Percentiles rank a stretch among this genome's conserved stretches.
phyloP scores from a whole-genome alignment of 352 stramenopile species.

The Aphanomyces astaci region DNA sequence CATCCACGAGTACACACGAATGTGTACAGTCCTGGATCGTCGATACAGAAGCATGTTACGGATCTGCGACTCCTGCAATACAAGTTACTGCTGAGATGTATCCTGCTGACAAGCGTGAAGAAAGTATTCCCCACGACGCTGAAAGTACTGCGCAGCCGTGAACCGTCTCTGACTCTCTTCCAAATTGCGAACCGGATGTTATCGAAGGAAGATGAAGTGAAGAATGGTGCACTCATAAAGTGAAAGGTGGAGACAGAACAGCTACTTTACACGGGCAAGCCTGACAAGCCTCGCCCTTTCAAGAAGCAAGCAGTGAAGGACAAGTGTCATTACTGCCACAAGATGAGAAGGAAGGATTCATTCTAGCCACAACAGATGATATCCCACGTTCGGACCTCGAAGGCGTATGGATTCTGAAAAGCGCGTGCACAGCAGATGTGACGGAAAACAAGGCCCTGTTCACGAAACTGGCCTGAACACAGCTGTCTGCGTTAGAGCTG shows the following conservation, averaged over 20 bases:
- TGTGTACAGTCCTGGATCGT: neutral
- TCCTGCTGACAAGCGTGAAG: constrained; percentile 5
- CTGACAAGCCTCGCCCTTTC: neutral
- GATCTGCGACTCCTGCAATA: neutral
- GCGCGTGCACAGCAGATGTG: neutral
- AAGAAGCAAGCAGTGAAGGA: neutral
- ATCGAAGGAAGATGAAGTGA: neutral
- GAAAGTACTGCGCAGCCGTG: neutral
- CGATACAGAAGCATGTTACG: constrained; percentile 1
- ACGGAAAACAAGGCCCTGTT: neutral
- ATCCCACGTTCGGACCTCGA: neutral
- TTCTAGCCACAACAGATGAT: neutral
- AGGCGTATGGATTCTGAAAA: neutral
- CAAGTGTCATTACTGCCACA: neutral
- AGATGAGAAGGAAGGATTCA: neutral
- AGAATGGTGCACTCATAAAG: neutral
- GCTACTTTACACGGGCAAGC: neutral
- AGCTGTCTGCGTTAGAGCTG: neutral
- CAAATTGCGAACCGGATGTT: neutral
- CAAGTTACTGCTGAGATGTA: neutral
- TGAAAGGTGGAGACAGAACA: neutral
- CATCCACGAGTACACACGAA: constrained; percentile 2
- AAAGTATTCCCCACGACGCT: neutral
- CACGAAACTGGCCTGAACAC: neutral
- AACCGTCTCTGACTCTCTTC: neutral